A percentile compares a stretch with the other conserved stretches of the same genome.
These are phyloP conservation scores for Aspergillus nomiae DNA, from an alignment of 2,329 filamentous ascomycete species.

Conservation along the genomic window DNA sequence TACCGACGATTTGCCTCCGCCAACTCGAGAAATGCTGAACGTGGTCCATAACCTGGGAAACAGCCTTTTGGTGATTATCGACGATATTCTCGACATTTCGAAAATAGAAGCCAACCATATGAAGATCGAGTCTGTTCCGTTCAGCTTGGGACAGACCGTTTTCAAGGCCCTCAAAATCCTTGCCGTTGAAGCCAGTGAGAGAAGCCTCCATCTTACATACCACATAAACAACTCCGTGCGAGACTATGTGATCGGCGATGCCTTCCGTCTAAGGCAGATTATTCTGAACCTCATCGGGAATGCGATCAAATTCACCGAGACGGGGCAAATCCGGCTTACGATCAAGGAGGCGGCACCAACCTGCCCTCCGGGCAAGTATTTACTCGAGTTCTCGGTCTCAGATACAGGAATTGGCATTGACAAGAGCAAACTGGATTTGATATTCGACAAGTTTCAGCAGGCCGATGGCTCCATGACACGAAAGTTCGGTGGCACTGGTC, in stretches of 20 bases:
- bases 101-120: slow-evolving; percentile 93
- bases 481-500: slow-evolving; percentile 91
- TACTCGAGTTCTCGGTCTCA: slow-evolving; percentile 94
- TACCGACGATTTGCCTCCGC: slow-evolving; percentile 89
- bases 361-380: slow-evolving; percentile 76
- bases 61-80: slow-evolving; percentile 94
- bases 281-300: slow-evolving; percentile 97
- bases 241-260: slow-evolving; percentile 93
- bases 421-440: slow-evolving; percentile 90
- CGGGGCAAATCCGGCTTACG: slow-evolving; percentile 92
- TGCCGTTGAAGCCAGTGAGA: slow-evolving; percentile 96
- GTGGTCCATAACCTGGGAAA: slow-evolving; percentile 97
- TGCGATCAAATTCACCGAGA: slow-evolving; percentile 98
- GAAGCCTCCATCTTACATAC: slow-evolving; percentile 88
- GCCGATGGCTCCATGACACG: slow-evolving; percentile 95
- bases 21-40: slow-evolving; percentile 97
- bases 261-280: slow-evolving; percentile 93
- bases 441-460: slow-evolving; percentile 99
- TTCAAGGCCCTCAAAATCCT: slow-evolving; percentile 98
- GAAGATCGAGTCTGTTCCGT: slow-evolving; percentile 97
- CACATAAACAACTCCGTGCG: slow-evolving; percentile 91
- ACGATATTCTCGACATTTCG: slow-evolving; percentile 70
- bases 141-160: slow-evolving; percentile 88
- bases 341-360: slow-evolving; percentile 72
- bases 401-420: slow-evolving; percentile 98